phyloP scores from a whole-genome alignment of 2,329 filamentous ascomycete species.

The Microsporum ferrugineum region DNA sequence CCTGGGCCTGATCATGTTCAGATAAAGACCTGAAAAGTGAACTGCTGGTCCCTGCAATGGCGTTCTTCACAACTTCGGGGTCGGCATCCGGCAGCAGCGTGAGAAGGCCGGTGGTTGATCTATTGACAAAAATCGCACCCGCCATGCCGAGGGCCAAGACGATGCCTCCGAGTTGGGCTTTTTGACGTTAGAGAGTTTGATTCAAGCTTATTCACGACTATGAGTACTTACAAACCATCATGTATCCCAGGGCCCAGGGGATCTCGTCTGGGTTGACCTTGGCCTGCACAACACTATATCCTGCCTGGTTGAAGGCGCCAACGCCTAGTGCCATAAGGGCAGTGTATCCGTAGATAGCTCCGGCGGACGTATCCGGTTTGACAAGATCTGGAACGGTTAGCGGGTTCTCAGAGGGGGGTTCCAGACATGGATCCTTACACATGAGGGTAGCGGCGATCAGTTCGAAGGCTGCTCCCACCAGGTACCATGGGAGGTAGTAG shows the following conservation, averaged over 20 bases:
- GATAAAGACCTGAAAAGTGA: background rate
- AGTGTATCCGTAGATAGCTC: conserved; percentile 21
- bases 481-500: conserved; percentile 22
- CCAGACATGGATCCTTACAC: conserved; percentile 19
- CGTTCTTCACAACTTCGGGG: background rate
- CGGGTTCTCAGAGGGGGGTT: conserved; percentile 14
- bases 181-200: background rate
- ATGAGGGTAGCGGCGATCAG: conserved; percentile 18
- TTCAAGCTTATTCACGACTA: background rate
- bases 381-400: background rate
- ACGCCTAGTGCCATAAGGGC: conserved; percentile 33
- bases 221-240: background rate
- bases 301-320: conserved; percentile 24
- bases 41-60: background rate
- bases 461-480: conserved; percentile 12
- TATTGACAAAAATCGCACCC: background rate
- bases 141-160: background rate
- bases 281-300: conserved; percentile 31
- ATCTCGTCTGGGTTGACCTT: conserved; percentile 24
- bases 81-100: background rate
- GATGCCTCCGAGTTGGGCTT: background rate
- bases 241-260: conserved; percentile 29
- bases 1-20: background rate
- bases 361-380: conserved; percentile 11
- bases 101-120: background rate